Percentiles rank a stretch among this genome's conserved stretches.
phyloP scores from a whole-genome alignment of 1,284 basidiomycete genomes.

The Fomitiporia mediterranea region DNA sequence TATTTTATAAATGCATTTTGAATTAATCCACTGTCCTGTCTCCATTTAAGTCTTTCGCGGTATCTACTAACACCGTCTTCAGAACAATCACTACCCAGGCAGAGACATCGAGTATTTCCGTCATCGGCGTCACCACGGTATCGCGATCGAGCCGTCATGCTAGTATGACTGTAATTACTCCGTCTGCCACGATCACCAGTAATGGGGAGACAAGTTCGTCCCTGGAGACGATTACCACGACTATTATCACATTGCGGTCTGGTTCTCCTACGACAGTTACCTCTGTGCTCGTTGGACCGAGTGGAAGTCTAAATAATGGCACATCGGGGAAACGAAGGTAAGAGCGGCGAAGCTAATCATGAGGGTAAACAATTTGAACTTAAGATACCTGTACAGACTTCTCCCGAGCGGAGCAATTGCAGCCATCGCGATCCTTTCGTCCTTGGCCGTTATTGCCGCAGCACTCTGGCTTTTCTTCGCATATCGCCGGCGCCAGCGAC shows the following conservation, averaged over 20 bases:
- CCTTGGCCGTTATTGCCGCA: slow-evolving; percentile 3
- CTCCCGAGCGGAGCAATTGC: slow-evolving; percentile 14
- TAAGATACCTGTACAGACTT: slow-evolving; percentile 2
- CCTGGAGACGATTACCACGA: slow-evolving; percentile 11
- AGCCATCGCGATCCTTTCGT: slow-evolving; percentile 5
- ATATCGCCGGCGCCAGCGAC: slow-evolving; percentile 5
- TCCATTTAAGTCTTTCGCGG: neutral
- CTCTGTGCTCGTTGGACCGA: slow-evolving; percentile 11
- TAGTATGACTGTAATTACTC: neutral
- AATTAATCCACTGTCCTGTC: neutral
- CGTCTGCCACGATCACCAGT: neutral
- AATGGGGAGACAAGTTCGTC: neutral
- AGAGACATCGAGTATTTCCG: neutral
- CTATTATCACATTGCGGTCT: slow-evolving; percentile 1
- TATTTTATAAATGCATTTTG: neutral
- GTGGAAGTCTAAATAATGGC: slow-evolving; percentile 11
- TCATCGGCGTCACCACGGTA: neutral
- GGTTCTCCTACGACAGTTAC: slow-evolving; percentile 11
- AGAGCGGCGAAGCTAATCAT: neutral
- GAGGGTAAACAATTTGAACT: neutral
- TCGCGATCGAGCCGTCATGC: neutral
- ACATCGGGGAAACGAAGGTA: neutral
- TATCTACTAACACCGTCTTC: neutral
- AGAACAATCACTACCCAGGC: neutral
- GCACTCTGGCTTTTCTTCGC: slow-evolving; percentile 14